Percentiles rank a stretch among this genome's conserved stretches.
These are phyloP conservation scores for Sonneratia alba DNA, from an alignment of 345 rosid species.

Conservation along the genomic window DNA sequence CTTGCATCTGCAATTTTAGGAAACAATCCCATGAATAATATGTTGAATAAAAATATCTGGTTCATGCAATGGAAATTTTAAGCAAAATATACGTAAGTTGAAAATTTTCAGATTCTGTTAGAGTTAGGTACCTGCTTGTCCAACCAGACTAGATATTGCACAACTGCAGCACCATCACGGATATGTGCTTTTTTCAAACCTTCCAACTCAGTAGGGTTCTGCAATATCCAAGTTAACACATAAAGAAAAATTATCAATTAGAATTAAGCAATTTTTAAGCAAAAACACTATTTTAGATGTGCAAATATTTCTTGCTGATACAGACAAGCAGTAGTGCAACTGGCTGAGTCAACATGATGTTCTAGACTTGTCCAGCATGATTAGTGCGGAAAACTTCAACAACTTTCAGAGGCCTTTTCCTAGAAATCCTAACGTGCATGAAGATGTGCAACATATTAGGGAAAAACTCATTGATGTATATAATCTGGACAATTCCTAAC, in stretches of 20 bases:
- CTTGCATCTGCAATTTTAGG: constrained; percentile 62
- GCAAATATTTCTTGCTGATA: background rate
- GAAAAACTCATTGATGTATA: background rate
- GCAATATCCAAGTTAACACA: constrained; percentile 2
- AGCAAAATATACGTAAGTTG: background rate
- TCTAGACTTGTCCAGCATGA: background rate
- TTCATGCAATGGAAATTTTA: background rate
- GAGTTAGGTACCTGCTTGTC: constrained; percentile 55
- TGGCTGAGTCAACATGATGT: background rate
- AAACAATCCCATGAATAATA: constrained; percentile 12
- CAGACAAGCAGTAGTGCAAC: background rate
- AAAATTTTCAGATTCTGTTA: background rate
- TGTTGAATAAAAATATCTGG: background rate
- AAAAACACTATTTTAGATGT: background rate
- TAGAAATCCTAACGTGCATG: background rate
- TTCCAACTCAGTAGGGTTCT: constrained; percentile 87
- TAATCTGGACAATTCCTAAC: background rate
- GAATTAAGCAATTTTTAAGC: background rate
- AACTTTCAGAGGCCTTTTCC: background rate
- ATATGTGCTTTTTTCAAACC: constrained; percentile 82
- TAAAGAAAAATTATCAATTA: background rate
- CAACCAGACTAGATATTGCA: constrained; percentile 88
- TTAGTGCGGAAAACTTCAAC: background rate
- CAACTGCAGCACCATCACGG: constrained; percentile 98
- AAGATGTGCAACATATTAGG: background rate